Conservation (phyloP, 2,329 filamentous ascomycete genomes). For the Emergomyces pasteurianus region DNA sequence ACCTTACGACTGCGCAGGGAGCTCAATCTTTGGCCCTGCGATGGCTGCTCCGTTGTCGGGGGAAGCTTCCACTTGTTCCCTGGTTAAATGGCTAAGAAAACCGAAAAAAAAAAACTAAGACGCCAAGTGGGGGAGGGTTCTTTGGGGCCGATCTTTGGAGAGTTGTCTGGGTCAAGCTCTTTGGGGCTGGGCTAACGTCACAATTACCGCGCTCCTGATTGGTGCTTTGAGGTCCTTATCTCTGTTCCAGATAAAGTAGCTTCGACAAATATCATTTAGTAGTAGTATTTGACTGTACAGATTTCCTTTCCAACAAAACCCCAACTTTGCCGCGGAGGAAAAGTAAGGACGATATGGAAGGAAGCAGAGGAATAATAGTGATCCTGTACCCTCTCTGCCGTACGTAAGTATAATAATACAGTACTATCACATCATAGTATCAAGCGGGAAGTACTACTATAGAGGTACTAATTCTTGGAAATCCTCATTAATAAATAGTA, state of each 20-base stretch:
- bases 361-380: background rate
- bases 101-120: too few relatives aligned
- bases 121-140: background rate
- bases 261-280: conserved; percentile 4
- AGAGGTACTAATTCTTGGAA: too few relatives aligned
- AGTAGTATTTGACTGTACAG: too few relatives aligned
- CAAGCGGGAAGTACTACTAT: too few relatives aligned
- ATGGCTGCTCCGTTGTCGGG: background rate
- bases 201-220: background rate
- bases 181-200: background rate
- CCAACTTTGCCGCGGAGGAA: background rate
- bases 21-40: too few relatives aligned
- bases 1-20: background rate
- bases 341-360: background rate
- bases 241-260: background rate
- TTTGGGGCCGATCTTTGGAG: background rate
- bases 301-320: background rate
- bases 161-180: background rate
- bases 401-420: too few relatives aligned
- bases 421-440: too few relatives aligned
- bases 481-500: too few relatives aligned
- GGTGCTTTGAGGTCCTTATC: background rate
- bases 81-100: too few relatives aligned
- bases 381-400: background rate
- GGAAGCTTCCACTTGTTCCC: background rate